Conservation (phyloP, 2,329 filamentous ascomycete species). For the Lasiodiplodia sp. region DNA sequence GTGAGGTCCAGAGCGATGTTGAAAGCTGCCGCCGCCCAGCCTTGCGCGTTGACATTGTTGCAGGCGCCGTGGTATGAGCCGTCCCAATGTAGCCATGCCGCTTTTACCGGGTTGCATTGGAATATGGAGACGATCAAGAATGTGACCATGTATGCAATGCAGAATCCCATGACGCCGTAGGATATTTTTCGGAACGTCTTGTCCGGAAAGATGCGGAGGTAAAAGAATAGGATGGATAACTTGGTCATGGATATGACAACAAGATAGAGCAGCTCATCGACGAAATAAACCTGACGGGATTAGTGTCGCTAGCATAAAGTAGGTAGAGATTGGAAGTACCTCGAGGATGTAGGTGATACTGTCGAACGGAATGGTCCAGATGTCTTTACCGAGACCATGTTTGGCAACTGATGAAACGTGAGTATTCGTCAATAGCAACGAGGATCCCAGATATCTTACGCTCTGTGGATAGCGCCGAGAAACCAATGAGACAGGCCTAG, state of each 20-base stretch:
- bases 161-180: conserved; percentile 37
- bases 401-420: conserved; percentile 33
- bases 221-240: conserved; percentile 44
- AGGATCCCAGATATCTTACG: conserved; percentile 28
- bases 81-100: conserved; percentile 44
- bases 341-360: conserved; percentile 55
- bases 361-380: conserved; percentile 56
- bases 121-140: conserved; percentile 37
- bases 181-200: conserved; percentile 35
- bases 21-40: conserved; percentile 39
- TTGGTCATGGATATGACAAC: conserved; percentile 36
- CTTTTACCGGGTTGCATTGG: conserved; percentile 44
- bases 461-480: conserved; percentile 34
- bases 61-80: conserved; percentile 42
- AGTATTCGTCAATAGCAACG: conserved; percentile 26
- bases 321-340: conserved; percentile 31
- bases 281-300: conserved; percentile 39
- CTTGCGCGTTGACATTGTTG: conserved; percentile 46
- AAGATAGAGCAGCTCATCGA: conserved; percentile 44
- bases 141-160: conserved; percentile 35
- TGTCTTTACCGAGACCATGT: conserved; percentile 58
- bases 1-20: conserved; percentile 43
- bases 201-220: conserved; percentile 42
- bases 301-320: background rate
- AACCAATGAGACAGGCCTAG: conserved; percentile 34